Evolutionary conservation across 2,329 filamentous ascomycete genomes (phyloP).

Genomic region (Stemphylium vesicarium): DNA sequence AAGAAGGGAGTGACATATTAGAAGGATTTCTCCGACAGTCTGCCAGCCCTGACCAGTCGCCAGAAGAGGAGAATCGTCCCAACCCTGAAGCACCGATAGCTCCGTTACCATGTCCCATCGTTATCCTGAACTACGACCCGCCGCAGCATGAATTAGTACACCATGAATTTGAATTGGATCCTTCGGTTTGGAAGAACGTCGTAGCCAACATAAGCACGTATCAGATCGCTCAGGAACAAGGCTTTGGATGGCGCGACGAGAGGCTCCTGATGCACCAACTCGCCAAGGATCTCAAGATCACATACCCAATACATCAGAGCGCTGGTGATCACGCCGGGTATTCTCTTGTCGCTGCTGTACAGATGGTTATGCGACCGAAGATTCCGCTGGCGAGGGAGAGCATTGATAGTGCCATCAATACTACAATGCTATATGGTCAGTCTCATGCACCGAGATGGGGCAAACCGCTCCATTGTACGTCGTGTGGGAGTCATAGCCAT

Average conservation of each 20-base stretch:
- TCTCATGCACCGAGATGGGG: neutral
- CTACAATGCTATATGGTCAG: conserved; percentile 1
- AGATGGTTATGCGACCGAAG: conserved; percentile 6
- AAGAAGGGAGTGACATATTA: neutral
- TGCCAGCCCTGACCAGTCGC: neutral
- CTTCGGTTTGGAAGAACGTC: neutral
- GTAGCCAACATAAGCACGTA: conserved; percentile 1
- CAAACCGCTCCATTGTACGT: neutral
- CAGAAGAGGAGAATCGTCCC: neutral
- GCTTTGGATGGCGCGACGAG: neutral
- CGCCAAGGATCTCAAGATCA: neutral
- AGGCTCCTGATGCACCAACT: neutral
- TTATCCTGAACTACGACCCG: neutral
- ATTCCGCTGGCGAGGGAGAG: neutral
- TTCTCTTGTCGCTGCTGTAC: neutral
- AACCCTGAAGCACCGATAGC: neutral
- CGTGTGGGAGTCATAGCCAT: neutral
- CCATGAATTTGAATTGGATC: neutral
- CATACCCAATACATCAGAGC: neutral
- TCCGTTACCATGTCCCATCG: neutral
- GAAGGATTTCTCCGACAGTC: neutral
- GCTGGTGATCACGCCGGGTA: neutral
- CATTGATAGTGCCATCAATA: conserved; percentile 2
- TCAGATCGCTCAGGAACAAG: neutral
- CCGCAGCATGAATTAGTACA: neutral